Conservation (phyloP, 176 grass and related monocot genomes). For the Dactylis glomerata region DNA sequence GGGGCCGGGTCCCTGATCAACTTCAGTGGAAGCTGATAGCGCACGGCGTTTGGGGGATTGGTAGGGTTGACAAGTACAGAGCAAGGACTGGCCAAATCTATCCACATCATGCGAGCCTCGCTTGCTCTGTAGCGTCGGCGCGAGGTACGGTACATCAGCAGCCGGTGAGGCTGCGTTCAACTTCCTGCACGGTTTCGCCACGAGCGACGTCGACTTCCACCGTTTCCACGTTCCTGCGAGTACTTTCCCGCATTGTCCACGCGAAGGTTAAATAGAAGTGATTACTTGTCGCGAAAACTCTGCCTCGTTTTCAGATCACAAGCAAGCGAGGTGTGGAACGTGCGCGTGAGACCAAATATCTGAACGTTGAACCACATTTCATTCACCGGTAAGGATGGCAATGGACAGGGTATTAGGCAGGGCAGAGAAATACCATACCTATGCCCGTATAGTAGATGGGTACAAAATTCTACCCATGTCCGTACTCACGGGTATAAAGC, state of each 20-base stretch:
- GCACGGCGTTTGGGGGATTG: constrained; percentile 13
- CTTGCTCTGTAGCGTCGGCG: background rate
- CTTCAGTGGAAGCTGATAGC: background rate
- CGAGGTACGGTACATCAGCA: background rate
- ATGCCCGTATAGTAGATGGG: too few relatives aligned
- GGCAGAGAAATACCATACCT: too few relatives aligned
- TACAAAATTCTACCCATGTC: too few relatives aligned
- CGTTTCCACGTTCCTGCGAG: constrained; percentile 6
- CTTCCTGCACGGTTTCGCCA: background rate
- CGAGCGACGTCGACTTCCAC: constrained; percentile 2
- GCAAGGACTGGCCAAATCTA: background rate
- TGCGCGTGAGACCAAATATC: background rate
- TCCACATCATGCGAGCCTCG: background rate
- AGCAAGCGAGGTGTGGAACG: too few relatives aligned
- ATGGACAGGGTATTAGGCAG: too few relatives aligned
- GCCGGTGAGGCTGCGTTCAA: background rate
- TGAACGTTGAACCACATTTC: background rate
- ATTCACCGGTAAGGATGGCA: too few relatives aligned
- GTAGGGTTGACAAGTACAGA: background rate
- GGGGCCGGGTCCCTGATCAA: background rate
- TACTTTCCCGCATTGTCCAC: background rate
- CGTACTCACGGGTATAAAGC: too few relatives aligned
- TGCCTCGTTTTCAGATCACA: background rate
- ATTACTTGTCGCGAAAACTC: background rate
- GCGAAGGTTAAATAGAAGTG: background rate